phyloP scores from a whole-genome alignment of 192 early-diverging fungal genomes.

The Entomortierella beljakovae region DNA sequence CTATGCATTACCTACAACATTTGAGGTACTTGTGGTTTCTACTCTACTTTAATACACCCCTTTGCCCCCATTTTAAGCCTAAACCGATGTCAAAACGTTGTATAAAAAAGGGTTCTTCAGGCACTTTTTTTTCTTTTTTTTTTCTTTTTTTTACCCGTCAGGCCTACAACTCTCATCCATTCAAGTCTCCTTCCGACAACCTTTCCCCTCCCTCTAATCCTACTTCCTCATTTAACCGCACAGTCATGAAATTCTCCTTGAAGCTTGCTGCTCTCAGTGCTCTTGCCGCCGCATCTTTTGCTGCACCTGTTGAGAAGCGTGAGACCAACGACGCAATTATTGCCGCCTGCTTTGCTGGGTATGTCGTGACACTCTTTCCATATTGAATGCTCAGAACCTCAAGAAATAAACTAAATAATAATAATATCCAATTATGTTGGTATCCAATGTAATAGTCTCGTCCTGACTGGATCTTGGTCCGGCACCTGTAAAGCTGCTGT shows the following conservation, averaged over 20 bases:
- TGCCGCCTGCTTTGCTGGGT: slow-evolving; percentile 42
- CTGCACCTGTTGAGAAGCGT: slow-evolving; percentile 45
- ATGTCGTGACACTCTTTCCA: background rate
- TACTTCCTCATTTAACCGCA: background rate
- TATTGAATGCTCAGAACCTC: background rate
- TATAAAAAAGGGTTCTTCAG: background rate
- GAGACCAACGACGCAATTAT: slow-evolving; percentile 33
- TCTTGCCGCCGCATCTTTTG: slow-evolving; percentile 19
- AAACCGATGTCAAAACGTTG: too few species aligned
- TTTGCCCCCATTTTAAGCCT: too few species aligned
- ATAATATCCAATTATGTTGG: background rate
- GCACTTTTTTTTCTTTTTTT: slow-evolving; percentile 1
- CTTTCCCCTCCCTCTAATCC: background rate
- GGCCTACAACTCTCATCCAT: slow-evolving; percentile 33
- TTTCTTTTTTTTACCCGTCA: slow-evolving; percentile 10
- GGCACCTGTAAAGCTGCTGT: slow-evolving; percentile 42
- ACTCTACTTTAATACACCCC: too few species aligned
- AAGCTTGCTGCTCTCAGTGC: slow-evolving; percentile 37
- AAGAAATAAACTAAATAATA: too few species aligned
- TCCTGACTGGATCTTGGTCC: slow-evolving; percentile 40
- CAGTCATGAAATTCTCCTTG: slow-evolving; percentile 52
- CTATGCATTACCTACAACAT: too few species aligned
- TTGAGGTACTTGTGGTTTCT: too few species aligned
- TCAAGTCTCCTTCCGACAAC: background rate
- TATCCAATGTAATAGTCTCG: slow-evolving; percentile 11